Evolutionary conservation across 1,139 yeast species (phyloP), one percentile per base, ranked within the genome.

Genomic region (Pneumocystis carinii): DNA sequence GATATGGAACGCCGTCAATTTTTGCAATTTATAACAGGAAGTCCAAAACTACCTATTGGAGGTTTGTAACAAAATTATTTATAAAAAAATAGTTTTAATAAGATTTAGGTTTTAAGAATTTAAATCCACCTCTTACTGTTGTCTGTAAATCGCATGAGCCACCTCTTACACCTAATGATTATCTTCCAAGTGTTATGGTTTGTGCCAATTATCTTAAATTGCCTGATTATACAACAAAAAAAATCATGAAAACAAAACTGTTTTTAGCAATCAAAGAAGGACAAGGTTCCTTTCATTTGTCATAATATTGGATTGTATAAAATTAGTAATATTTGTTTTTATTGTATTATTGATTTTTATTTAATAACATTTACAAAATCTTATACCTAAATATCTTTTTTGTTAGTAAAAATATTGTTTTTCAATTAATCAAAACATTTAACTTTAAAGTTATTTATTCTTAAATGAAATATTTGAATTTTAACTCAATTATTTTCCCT

Each of bases 101-200:
- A 19, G 14, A 12, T 19, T 36, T 36, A 41, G 48, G 98, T 0
- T 92, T 92, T 76, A 86, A 85, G 70, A 81, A 88, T 1, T 77
- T 92, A 64, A 79, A 81, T 61, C 98, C 98, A 0, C 86, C 82
- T 63, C 80, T 92, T 63, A 92, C 97, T 0, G 92, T 92, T 59
- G 98, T 92, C 1, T 77, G 90, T 68, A 89, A 89, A 70, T 84
- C 81, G 63, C 81, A 86, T 10, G 96, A 90, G 66, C 83, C 82
- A 0, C 71, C 74, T 27, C 72, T 81, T 61, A 74, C 76, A 24
- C 82, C 89, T n/a, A 96, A 92, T 73, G 90, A 85, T 67, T 90
- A 86, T 70, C 77, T 92, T 65, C 98, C 98, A 1, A 89, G 96
- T 75, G 98, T 92, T 2, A 92, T 92, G 98, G 92, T 98, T 0